Evolutionary conservation across 164 flowering plant genomes (phyloP), one percentile per base, ranked within the genome.

Genomic region (Dillenia suffruticosa): DNA sequence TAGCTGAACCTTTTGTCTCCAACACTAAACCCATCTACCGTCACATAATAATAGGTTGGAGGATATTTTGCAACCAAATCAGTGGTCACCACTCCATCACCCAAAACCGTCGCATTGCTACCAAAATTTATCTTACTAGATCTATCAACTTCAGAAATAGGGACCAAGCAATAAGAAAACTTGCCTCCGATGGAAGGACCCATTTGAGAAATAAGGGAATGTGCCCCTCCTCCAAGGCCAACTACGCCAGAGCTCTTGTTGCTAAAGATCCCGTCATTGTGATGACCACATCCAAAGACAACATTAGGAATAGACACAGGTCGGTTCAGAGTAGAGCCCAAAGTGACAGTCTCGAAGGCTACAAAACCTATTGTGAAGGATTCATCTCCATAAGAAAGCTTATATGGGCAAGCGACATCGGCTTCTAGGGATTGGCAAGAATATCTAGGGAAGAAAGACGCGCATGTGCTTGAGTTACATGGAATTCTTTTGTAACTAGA

Each of bases 11-110:
- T 72, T 4, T 62, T 58, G 8, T 19, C 22, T 15, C 86, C 89
- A 9, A 88, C 82, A 9, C 65, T 72, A 8, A 88, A 46, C 0
- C 65, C 67, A 48, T 85, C 78, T 0, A 88, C 66, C 0, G 68
- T 75, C 1, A 87, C 71, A 45, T 58, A 73, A 68, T 79, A 87
- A 60, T 70, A 87, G 9, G 83, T 66, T 0, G 14, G 32, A 0
- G 64, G 68, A 0, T 4, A 8, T 26, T 58, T 61, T 1, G 32
- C 8, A 12, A 63, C 12, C 13, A 66, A 16, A 13, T 68, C 62
- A 10, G 71, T 70, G 5, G 65, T 49, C 8, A 68, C 69, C 8
- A 44, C 46, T 0, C 62, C 72, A 0, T 9, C 13, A 1, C 75
- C 75, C 1, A 47, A n/a, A 22, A 64, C 66, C 14, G 14, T 66